Conservation (phyloP, 208 protist species). For the Entamoeba invadens region DNA sequence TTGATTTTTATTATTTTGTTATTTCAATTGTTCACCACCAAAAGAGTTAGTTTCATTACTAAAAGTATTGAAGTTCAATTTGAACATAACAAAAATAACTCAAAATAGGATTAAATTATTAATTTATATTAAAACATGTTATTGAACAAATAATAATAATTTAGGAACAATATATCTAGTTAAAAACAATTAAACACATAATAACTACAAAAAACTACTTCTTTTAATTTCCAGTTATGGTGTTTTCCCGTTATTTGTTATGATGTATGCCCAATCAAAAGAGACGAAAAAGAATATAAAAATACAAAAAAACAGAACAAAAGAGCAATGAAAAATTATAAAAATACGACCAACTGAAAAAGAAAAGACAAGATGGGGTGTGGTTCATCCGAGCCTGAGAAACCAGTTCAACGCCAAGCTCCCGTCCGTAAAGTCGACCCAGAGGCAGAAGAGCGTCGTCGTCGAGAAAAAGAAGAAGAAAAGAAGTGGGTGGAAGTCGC, state of each 20-base stretch:
- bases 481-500: not conserved
- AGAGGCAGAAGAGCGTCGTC: not conserved
- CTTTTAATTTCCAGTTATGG: not conserved
- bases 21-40: too few relatives aligned
- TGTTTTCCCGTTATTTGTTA: not conserved
- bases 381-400: not conserved
- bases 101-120: too few relatives aligned
- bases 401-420: not conserved
- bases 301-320: not conserved
- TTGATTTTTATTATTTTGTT: too few relatives aligned
- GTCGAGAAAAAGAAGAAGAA: not conserved
- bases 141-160: too few relatives aligned
- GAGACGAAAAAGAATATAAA: not conserved
- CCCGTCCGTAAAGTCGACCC: not conserved
- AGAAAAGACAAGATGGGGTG: not conserved
- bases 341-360: not conserved
- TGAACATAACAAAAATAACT: too few relatives aligned
- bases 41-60: too few relatives aligned
- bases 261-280: not conserved
- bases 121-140: too few relatives aligned
- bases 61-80: too few relatives aligned
- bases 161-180: too few relatives aligned
- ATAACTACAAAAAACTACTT: too few relatives aligned
- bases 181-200: too few relatives aligned
- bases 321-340: not conserved